Evolutionary conservation across 129 eudicot species (phyloP).

Genomic region (Solidago caesia): DNA sequence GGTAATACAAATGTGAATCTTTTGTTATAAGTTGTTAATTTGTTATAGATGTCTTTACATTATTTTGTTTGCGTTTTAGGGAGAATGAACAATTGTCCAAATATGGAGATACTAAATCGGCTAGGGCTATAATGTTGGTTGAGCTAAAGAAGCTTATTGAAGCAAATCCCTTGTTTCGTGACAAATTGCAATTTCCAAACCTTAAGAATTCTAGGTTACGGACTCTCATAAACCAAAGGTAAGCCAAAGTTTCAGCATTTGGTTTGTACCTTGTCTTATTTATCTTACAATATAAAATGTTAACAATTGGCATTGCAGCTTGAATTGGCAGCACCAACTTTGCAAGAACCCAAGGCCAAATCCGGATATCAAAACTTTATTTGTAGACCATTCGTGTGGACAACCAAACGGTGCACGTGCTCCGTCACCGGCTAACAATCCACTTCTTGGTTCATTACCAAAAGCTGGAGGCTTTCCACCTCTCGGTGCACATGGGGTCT

Average conservation of each 20-base stretch:
- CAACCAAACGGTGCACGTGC: conserved; percentile 92
- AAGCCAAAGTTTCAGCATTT: background rate
- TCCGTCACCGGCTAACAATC: conserved; percentile 80
- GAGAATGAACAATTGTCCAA: conserved; percentile 87
- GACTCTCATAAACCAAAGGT: conserved; percentile 90
- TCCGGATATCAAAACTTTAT: conserved; percentile 90
- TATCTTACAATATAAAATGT: conserved; percentile 9
- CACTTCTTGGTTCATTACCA: conserved; percentile 76
- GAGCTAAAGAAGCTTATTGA: conserved; percentile 91
- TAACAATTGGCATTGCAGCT: conserved; percentile 41
- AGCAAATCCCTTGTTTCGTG: conserved; percentile 90
- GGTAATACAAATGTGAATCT: conserved; percentile 39
- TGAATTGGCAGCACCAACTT: conserved; percentile 95
- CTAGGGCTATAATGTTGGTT: conserved; percentile 85
- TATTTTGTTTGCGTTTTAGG: conserved; percentile 40
- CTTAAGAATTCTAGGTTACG: conserved; percentile 83
- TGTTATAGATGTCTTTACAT: background rate
- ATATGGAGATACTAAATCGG: conserved; percentile 92
- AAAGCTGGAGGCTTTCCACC: conserved; percentile 93
- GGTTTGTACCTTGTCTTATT: background rate
- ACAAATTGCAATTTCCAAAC: conserved; percentile 78
- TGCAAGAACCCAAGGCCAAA: conserved; percentile 92
- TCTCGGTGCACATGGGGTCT: conserved; percentile 83
- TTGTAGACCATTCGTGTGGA: conserved; percentile 89
- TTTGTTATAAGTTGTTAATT: background rate